A percentile compares a stretch with the other conserved stretches of the same genome.
Evolutionary conservation across 306 rosid species (phyloP).

Genomic region (Cicer arietinum): DNA sequence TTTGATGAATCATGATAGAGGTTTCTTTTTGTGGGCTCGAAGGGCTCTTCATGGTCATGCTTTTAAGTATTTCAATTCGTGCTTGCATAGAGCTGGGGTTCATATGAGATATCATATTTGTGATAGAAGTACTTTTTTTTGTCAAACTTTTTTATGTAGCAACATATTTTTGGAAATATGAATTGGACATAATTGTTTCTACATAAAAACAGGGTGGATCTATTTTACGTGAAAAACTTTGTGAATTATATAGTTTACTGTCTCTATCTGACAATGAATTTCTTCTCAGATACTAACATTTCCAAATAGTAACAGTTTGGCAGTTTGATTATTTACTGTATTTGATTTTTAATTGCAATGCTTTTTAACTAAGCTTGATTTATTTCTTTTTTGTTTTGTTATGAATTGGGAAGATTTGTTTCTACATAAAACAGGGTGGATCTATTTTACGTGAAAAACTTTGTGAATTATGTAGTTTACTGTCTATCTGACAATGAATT

Average conservation of each 20-base stretch:
- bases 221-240: slow-evolving; percentile 8
- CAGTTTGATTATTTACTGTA: neutral
- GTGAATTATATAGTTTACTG: neutral
- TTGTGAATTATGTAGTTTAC: neutral
- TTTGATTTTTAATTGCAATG: neutral
- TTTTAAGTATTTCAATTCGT: neutral
- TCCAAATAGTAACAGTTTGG: neutral
- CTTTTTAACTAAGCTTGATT: slow-evolving; percentile 7
- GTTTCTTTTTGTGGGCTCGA: slow-evolving; percentile 42
- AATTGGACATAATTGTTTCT: neutral
- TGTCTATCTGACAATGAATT: neutral
- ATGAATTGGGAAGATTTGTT: too few relatives aligned
- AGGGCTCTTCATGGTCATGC: slow-evolving; percentile 16
- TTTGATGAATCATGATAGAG: slow-evolving; percentile 75
- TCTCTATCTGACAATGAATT: neutral
- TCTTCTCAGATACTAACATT: slow-evolving; percentile 5
- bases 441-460: slow-evolving; percentile 16
- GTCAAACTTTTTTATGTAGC: slow-evolving; percentile 10
- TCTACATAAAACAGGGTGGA: neutral
- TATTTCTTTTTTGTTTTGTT: neutral
- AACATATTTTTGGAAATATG: neutral
- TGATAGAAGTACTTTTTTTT: too few relatives aligned
- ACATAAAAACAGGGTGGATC: neutral
- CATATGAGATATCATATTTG: neutral
- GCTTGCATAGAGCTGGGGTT: neutral